A percentile compares a stretch with the other conserved stretches of the same genome.
Evolutionary conservation across 163 green algal genomes (phyloP).

Genomic region (Chlamydomonas reinhardtii): DNA sequence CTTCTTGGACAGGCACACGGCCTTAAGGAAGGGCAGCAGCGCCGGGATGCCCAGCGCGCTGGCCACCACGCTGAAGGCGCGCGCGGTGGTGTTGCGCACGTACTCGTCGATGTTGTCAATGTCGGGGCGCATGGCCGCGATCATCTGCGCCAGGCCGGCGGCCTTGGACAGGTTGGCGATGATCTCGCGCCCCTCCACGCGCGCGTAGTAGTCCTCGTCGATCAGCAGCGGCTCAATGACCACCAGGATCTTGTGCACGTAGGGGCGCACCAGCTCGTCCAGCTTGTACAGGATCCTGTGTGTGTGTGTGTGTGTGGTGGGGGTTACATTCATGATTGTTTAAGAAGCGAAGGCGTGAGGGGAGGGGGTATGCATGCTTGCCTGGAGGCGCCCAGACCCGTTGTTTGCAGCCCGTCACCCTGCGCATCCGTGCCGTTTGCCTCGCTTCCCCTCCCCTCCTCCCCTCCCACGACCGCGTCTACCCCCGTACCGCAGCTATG

Average conservation of each 20-base stretch:
- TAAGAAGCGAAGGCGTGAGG: no score
- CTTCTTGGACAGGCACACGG: conserved; percentile 98
- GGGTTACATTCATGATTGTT: background rate
- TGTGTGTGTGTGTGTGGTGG: background rate
- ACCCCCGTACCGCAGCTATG: no score
- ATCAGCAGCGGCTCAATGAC: conserved; percentile 99
- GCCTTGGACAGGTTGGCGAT: conserved; percentile 99
- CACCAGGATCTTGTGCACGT: conserved; percentile 99
- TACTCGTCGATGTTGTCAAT: conserved; percentile 99
- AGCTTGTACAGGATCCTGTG: conserved; percentile 96
- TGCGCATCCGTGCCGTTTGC: no score
- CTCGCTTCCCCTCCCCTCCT: no score
- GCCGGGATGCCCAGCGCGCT: conserved; percentile 96
- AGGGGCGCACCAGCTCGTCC: conserved; percentile 98
- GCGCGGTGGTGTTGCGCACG: conserved; percentile 97
- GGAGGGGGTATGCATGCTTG: no score
- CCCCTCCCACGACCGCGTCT: no score
- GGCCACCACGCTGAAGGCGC: conserved; percentile 90
- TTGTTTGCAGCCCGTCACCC: no score
- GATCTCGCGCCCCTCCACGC: conserved; percentile 96
- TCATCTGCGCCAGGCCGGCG: conserved; percentile 96
- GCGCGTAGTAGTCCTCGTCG: conserved; percentile 99
- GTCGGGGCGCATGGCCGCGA: conserved; percentile 98
- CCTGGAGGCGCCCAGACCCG: no score
- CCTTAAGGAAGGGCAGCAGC: conserved; percentile 98